A percentile compares a stretch with the other conserved stretches of the same genome.
Evolutionary conservation across 768 basidiomycete species (phyloP).

Genomic region (Dentipellis fragilis): DNA sequence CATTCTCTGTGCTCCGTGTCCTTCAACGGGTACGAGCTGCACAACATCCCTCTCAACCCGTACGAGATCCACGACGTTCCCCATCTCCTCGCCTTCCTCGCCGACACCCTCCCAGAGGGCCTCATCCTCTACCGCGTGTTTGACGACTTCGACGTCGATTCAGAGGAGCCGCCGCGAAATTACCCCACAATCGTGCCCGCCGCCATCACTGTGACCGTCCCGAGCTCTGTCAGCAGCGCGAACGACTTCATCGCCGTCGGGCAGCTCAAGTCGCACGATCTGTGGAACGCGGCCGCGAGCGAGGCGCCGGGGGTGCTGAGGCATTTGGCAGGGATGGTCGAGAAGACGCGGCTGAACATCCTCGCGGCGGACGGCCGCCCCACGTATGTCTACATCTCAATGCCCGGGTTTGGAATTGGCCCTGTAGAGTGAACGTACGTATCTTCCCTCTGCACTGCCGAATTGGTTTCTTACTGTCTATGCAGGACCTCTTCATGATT

Average conservation of each 20-base stretch:
- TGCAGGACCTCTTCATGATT: too few species aligned
- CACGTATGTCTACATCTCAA: background rate
- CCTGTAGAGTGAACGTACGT: background rate
- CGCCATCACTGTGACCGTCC: constrained; percentile 3
- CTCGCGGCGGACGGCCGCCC: constrained; percentile 2
- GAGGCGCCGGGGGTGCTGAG: background rate
- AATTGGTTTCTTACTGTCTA: too few species aligned
- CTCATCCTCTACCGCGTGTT: background rate
- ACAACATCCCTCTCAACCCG: background rate
- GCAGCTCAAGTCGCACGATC: constrained; percentile 2
- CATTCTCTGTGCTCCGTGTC: background rate
- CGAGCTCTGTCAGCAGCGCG: background rate
- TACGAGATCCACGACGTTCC: constrained; percentile 1
- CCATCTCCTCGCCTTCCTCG: background rate
- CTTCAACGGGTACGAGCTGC: constrained; percentile 2
- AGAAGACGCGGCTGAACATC: constrained; percentile 1
- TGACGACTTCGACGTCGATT: background rate
- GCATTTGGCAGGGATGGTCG: background rate
- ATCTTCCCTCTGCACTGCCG: background rate
- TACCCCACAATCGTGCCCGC: constrained; percentile 1
- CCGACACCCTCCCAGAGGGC: background rate
- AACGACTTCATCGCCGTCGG: background rate
- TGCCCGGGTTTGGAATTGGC: background rate
- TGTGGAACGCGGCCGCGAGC: background rate
- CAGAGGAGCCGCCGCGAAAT: background rate